Percentiles rank a stretch among this genome's conserved stretches.
Conservation (phyloP, 2,329 filamentous ascomycete genomes). For the Sordariomycetes sp. region DNA sequence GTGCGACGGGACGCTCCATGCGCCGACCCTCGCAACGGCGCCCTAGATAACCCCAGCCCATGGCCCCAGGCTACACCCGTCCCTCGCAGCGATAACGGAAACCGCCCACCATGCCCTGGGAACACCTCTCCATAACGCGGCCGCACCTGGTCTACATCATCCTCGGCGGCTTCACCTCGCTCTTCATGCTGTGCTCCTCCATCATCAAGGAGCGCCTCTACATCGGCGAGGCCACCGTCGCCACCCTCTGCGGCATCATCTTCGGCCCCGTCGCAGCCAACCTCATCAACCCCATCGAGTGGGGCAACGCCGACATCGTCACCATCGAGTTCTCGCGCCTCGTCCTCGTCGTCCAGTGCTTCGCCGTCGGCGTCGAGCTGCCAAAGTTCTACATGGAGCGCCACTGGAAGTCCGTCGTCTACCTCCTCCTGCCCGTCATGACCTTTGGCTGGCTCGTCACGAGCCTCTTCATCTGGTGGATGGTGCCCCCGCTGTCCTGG, state of each 20-base stretch:
- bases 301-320: slow-evolving; percentile 77
- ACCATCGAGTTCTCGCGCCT: slow-evolving; percentile 84
- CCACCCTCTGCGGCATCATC: slow-evolving; percentile 76
- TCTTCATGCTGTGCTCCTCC: slow-evolving; percentile 97
- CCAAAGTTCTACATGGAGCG: slow-evolving; percentile 94
- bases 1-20: background rate
- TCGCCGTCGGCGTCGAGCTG: slow-evolving; percentile 81
- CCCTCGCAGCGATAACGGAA: background rate
- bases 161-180: slow-evolving; percentile 87
- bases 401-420: slow-evolving; percentile 86
- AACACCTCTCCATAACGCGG: slow-evolving; percentile 74
- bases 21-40: background rate
- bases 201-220: slow-evolving; percentile 98
- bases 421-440: slow-evolving; percentile 91
- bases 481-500: slow-evolving; percentile 69
- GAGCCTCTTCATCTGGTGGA: slow-evolving; percentile 89
- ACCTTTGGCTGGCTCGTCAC: slow-evolving; percentile 90
- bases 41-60: background rate
- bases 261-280: slow-evolving; percentile 78
- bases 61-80: background rate
- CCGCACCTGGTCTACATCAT: slow-evolving; percentile 98
- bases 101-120: slow-evolving; percentile 56
- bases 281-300: slow-evolving; percentile 60
- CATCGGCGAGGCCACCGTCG: slow-evolving; percentile 95
- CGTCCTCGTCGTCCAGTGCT: slow-evolving; percentile 84